phyloP scores from a whole-genome alignment of 177 flowering plant genomes.

The Vitis hybrid region DNA sequence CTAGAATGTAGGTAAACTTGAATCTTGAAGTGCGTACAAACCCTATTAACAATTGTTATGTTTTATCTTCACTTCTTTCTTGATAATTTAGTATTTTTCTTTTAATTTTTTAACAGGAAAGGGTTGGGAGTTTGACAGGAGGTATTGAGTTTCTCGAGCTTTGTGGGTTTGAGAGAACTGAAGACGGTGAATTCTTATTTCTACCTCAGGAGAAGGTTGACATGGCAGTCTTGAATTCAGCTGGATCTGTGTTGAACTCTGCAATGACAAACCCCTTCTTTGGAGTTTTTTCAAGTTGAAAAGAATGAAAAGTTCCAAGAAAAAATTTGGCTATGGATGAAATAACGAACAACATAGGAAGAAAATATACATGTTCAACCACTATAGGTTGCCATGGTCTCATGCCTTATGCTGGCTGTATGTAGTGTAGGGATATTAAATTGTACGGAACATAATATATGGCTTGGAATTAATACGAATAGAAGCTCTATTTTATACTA shows the following conservation, averaged over 20 bases:
- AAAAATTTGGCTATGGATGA: neutral
- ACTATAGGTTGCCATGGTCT: neutral
- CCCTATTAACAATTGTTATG: no score
- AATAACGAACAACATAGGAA: no score
- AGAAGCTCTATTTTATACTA: no score
- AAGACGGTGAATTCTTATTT: constrained; percentile 53
- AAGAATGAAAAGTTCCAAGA: neutral
- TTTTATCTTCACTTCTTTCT: neutral
- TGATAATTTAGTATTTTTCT: neutral
- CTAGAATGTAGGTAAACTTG: no score
- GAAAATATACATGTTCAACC: neutral
- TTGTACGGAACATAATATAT: neutral
- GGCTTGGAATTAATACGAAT: neutral
- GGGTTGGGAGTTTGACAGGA: constrained; percentile 72
- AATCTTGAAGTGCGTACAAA: no score
- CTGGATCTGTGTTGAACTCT: constrained; percentile 54
- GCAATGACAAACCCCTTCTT: constrained; percentile 88
- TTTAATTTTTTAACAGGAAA: constrained; percentile 44
- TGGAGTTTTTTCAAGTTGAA: constrained; percentile 44
- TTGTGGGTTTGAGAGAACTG: constrained; percentile 75
- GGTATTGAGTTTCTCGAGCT: constrained; percentile 84
- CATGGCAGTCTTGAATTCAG: constrained; percentile 45
- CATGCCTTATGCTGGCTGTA: neutral
- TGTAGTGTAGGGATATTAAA: neutral
- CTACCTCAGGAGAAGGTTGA: constrained; percentile 72